Percentiles rank a stretch among this genome's conserved stretches.
These are phyloP conservation scores for Psilocybe cubensis DNA, from an alignment of 768 basidiomycete genomes.

Conservation along the genomic window DNA sequence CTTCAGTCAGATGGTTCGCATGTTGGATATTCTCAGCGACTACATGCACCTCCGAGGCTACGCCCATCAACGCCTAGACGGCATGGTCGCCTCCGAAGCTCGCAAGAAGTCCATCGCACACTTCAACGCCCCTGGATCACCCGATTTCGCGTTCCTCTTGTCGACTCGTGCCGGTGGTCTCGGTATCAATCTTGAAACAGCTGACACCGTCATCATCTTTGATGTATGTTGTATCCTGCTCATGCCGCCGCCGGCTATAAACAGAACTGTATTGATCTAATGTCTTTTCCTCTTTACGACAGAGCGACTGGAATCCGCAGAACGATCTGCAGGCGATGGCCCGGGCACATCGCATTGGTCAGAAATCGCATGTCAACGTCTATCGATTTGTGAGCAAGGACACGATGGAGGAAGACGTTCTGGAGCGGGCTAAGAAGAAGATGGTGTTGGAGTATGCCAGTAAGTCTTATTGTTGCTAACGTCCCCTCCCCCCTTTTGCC, in stretches of 20 bases:
- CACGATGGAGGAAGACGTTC: conserved; percentile 98
- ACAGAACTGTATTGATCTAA: conserved; percentile 14
- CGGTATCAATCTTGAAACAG: conserved; percentile 98
- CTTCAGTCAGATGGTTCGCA: conserved; percentile 99
- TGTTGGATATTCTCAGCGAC: conserved; percentile 98
- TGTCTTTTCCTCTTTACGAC: conserved; percentile 12
- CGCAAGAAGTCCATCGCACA: conserved; percentile 97
- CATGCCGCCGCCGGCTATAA: neutral
- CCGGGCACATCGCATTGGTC: conserved; percentile 97
- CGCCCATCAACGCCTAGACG: conserved; percentile 92
- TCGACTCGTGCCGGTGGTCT: conserved; percentile 97
- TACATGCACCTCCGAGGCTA: conserved; percentile 93
- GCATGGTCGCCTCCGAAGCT: conserved; percentile 90
- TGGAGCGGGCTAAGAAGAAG: conserved; percentile 98
- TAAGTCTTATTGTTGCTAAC: conserved; percentile 48
- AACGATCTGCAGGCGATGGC: conserved; percentile 99
- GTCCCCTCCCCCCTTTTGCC: neutral
- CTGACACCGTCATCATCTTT: conserved; percentile 98
- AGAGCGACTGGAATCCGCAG: conserved; percentile 99
- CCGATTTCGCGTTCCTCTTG: conserved; percentile 95
- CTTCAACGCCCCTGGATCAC: conserved; percentile 91
- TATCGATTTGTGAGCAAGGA: conserved; percentile 99
- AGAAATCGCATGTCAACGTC: conserved; percentile 98
- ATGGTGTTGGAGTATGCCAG: conserved; percentile 99
- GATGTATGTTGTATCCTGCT: conserved; percentile 64